These are phyloP conservation scores for Malassezia cuniculi DNA, from an alignment of 1,284 basidiomycete genomes.

Conservation along the genomic window DNA sequence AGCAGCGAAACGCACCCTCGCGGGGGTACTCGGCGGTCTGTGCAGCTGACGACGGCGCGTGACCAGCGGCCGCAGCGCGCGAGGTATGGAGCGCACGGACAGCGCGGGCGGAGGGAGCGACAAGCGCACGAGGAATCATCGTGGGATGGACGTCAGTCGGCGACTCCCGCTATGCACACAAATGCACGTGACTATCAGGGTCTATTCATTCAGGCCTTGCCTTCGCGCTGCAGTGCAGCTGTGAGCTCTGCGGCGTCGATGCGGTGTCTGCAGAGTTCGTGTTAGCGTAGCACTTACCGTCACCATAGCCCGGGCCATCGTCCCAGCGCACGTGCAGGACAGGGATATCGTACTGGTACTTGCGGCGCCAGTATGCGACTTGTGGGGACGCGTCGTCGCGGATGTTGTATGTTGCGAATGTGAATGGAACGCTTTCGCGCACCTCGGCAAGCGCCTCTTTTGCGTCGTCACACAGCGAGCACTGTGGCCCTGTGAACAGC, in stretches of 20 bases:
- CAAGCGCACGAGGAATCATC: too few species aligned
- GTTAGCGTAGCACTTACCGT: too few species aligned
- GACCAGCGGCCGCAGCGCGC: slow-evolving; percentile 3
- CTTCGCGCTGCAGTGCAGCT: slow-evolving; percentile 1
- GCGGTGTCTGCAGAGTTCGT: too few species aligned
- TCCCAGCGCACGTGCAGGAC: slow-evolving; percentile 27
- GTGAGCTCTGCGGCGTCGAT: background rate
- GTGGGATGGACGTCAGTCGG: too few species aligned
- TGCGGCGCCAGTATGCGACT: slow-evolving; percentile 31
- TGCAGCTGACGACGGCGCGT: slow-evolving; percentile 9
- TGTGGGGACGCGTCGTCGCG: slow-evolving; percentile 28
- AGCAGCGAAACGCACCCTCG: slow-evolving; percentile 5
- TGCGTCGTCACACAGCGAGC: slow-evolving; percentile 36
- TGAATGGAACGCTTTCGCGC: slow-evolving; percentile 14
- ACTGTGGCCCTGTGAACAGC: slow-evolving; percentile 39
- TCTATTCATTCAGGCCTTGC: background rate
- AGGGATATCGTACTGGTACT: slow-evolving; percentile 43
- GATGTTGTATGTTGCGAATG: slow-evolving; percentile 33
- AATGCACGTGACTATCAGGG: too few species aligned
- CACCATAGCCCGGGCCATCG: too few species aligned
- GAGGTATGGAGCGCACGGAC: slow-evolving; percentile 10
- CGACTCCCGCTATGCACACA: too few species aligned
- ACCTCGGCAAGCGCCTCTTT: slow-evolving; percentile 20
- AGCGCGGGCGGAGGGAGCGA: too few species aligned
- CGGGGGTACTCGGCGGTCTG: slow-evolving; percentile 13